Base-by-base conservation (phyloP, 2,329 filamentous ascomycete genomes). In the Fusarium concolor region DNA sequence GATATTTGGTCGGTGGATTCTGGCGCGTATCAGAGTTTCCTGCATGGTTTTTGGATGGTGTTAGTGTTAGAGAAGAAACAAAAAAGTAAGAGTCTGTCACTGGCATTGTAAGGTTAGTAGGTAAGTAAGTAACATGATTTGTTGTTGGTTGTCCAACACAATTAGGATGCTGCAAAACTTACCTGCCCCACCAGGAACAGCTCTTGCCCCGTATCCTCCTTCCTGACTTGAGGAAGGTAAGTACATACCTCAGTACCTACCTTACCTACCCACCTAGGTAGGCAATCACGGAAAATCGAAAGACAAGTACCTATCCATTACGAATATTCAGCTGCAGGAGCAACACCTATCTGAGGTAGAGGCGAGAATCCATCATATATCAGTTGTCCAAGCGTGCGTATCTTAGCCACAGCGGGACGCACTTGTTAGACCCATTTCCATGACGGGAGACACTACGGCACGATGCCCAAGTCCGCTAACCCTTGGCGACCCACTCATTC, bases 381-480 rank as follows among this genome's bases (percentile, higher is more conserved):
- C 26, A 20, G 41, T 20, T 41, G 24, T 42, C 41, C 14, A 43
- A 26, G 26, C 26, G 26, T 26, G 22, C 22, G 22, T 6, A 24
- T 38, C 26, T 42, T 49, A 49, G 24, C 28, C 41, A 35, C 35
- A 35, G 60, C 60, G 54, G 62, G 45, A 57, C 51, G 51, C 51
- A 47, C 53, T 43, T 29, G 24, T 58, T 42, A 59, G 55, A 59
- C 50, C 53, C 51, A 29, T 47, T 49, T 50, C 49, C 50, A 68
- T 68, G 60, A 50, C 61, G 41, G 61, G 47, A 50, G 44, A 47
- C 43, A 24, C 42, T 61, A 47, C 59, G 61, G 37, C 65, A 50
- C 65, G 58, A 68, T 68, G 54, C 55, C 65, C 65, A 59, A 68
- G 65, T 20, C 60, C 65, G 35, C 65, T 66, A 68, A 68, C 52